Percentiles rank a stretch among this genome's conserved stretches.
Evolutionary conservation across 768 basidiomycete genomes (phyloP).

Genomic region (Termitomyces sp.): DNA sequence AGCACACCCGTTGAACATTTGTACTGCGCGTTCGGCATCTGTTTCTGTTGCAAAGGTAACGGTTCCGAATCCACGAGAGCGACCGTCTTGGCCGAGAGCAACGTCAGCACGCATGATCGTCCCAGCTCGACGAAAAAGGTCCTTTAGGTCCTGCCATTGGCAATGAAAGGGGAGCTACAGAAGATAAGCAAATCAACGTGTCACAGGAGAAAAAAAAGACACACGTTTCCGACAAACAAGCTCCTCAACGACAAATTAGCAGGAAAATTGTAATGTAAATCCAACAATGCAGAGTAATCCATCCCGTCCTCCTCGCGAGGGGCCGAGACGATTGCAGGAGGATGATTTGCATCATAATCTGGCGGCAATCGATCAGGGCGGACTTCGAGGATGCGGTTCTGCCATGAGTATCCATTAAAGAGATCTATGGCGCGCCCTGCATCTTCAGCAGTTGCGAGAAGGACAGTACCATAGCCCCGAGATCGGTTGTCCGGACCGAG

Average conservation of each 20-base stretch:
- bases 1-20: slow-evolving; percentile 58
- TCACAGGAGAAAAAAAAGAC: slow-evolving; percentile 21
- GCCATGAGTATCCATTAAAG: slow-evolving; percentile 98
- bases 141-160: slow-evolving; percentile 98
- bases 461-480: slow-evolving; percentile 90
- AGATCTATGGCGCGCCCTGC: slow-evolving; percentile 92
- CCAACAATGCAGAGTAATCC: slow-evolving; percentile 17
- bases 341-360: slow-evolving; percentile 43
- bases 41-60: slow-evolving; percentile 80
- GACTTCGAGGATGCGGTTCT: slow-evolving; percentile 88
- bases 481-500: slow-evolving; percentile 88
- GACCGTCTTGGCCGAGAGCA: slow-evolving; percentile 80
- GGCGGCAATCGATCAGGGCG: slow-evolving; percentile 78
- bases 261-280: slow-evolving; percentile 23
- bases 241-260: slow-evolving; percentile 39
- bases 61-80: slow-evolving; percentile 90
- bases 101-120: slow-evolving; percentile 90
- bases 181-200: slow-evolving; percentile 11
- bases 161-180: slow-evolving; percentile 83
- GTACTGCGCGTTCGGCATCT: slow-evolving; percentile 60
- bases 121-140: slow-evolving; percentile 89
- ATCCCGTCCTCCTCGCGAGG: slow-evolving; percentile 3
- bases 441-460: slow-evolving; percentile 92
- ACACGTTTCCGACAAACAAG: slow-evolving; percentile 86
- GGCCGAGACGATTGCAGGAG: slow-evolving; percentile 13